Conservation (phyloP, 2,329 filamentous ascomycete species). For the Dothistroma septosporum region DNA sequence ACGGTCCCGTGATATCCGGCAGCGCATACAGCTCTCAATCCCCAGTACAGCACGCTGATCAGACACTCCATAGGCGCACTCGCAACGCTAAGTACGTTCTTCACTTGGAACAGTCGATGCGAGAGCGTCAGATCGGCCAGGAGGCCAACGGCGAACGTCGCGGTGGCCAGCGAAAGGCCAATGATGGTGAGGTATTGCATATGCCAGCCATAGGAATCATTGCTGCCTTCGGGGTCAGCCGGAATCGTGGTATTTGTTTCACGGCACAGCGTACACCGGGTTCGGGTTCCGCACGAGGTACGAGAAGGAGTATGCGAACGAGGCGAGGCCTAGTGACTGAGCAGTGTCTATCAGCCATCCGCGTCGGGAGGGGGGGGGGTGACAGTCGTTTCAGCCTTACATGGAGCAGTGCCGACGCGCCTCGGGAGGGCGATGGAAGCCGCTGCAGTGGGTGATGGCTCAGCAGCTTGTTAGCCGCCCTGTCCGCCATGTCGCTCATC, state of each 20-base stretch:
- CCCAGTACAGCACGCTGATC: constrained; percentile 71
- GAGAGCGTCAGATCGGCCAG: constrained; percentile 62
- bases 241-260: neutral
- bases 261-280: constrained; percentile 30
- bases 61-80: constrained; percentile 67
- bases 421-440: constrained; percentile 60
- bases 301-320: constrained; percentile 44
- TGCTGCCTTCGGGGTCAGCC: constrained; percentile 39
- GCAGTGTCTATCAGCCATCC: neutral
- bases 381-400: constrained; percentile 23
- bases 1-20: neutral
- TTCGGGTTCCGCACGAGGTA: constrained; percentile 39
- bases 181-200: constrained; percentile 73
- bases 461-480: constrained; percentile 27
- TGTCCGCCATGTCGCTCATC: constrained; percentile 2
- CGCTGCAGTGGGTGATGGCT: constrained; percentile 60
- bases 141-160: constrained; percentile 59
- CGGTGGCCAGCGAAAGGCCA: constrained; percentile 58
- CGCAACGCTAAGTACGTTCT: constrained; percentile 64
- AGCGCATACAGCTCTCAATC: constrained; percentile 52
- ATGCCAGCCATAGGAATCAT: constrained; percentile 62
- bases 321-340: constrained; percentile 39
- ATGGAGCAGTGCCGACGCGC: constrained; percentile 61
- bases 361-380: neutral
- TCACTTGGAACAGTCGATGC: constrained; percentile 56